Evolutionary conservation across 225 moss, liverwort and hornwort species (phyloP).

Genomic region (Anthoceros angustus): DNA sequence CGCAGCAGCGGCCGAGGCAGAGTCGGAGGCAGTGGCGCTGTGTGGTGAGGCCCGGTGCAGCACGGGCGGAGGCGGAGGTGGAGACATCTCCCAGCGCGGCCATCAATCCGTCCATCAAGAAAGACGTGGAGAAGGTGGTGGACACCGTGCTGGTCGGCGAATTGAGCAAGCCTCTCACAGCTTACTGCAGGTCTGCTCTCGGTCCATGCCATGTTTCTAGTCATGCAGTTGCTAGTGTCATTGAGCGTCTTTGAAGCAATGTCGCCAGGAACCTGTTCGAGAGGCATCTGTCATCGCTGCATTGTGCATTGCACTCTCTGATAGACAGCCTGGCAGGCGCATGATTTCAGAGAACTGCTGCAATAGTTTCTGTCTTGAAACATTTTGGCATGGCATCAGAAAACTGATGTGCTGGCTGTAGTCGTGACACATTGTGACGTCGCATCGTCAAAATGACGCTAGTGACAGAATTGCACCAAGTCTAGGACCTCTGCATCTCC

Average conservation of each 20-base stretch:
- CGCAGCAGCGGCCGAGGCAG: neutral
- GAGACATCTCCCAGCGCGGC: constrained; percentile 11
- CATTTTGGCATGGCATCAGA: no score
- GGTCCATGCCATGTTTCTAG: neutral
- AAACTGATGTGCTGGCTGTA: no score
- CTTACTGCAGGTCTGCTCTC: constrained; percentile 60
- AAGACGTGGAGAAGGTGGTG: constrained; percentile 71
- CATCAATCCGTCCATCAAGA: constrained; percentile 55
- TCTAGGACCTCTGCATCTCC: no score
- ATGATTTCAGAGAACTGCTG: no score
- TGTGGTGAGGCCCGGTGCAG: constrained; percentile 17
- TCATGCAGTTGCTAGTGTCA: neutral
- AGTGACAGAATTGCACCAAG: no score
- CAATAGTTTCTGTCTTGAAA: no score
- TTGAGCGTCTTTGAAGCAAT: neutral
- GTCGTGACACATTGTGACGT: no score
- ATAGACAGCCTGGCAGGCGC: no score
- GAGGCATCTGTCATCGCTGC: no score
- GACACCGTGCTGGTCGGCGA: constrained; percentile 53
- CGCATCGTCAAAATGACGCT: no score
- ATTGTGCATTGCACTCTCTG: no score
- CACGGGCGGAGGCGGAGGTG: constrained; percentile 42
- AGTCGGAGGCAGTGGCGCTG: constrained; percentile 1
- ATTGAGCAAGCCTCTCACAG: constrained; percentile 53
- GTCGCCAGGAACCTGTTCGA: no score